Evolutionary conservation across 2,329 filamentous ascomycete species (phyloP).

Genomic region (Grosmannia penicillata): DNA sequence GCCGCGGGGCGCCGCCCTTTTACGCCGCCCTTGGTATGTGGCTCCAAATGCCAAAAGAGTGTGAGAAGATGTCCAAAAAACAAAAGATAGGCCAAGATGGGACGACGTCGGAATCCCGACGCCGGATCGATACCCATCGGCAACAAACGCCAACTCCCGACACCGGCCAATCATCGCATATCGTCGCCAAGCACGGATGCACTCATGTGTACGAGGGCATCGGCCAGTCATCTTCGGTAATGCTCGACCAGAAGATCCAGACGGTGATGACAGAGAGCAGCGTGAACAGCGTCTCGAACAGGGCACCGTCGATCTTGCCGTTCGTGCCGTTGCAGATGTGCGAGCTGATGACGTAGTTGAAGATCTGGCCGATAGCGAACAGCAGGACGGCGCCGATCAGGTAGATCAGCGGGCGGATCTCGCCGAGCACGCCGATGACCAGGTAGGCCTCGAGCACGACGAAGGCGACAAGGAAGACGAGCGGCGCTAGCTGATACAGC

Average conservation of each 20-base stretch:
- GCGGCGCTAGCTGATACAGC: conserved; percentile 76
- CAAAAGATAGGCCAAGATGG: neutral
- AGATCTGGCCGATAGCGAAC: conserved; percentile 86
- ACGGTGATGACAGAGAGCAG: conserved; percentile 66
- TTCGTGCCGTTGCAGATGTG: conserved; percentile 74
- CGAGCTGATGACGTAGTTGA: conserved; percentile 86
- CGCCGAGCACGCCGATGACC: conserved; percentile 74
- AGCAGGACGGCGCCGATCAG: conserved; percentile 58
- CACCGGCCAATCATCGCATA: neutral
- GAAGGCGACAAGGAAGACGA: conserved; percentile 80
- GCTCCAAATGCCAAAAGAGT: conserved; percentile 1
- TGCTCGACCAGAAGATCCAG: conserved; percentile 97
- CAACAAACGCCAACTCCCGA: neutral
- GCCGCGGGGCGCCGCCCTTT: conserved; percentile 1
- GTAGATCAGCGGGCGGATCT: conserved; percentile 86
- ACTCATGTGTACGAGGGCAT: conserved; percentile 24
- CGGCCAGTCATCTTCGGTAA: conserved; percentile 97
- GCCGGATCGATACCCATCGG: neutral
- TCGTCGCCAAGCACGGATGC: neutral
- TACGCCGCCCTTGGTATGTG: conserved; percentile 1
- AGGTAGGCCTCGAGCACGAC: conserved; percentile 73
- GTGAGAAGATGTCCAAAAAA: conserved; percentile 3
- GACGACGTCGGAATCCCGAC: conserved; percentile 3
- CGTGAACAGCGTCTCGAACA: conserved; percentile 91
- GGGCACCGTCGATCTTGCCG: conserved; percentile 79